These are phyloP conservation scores for Phytopythium kandeliae DNA, from an alignment of 352 stramenopile species.

Conservation along the genomic window DNA sequence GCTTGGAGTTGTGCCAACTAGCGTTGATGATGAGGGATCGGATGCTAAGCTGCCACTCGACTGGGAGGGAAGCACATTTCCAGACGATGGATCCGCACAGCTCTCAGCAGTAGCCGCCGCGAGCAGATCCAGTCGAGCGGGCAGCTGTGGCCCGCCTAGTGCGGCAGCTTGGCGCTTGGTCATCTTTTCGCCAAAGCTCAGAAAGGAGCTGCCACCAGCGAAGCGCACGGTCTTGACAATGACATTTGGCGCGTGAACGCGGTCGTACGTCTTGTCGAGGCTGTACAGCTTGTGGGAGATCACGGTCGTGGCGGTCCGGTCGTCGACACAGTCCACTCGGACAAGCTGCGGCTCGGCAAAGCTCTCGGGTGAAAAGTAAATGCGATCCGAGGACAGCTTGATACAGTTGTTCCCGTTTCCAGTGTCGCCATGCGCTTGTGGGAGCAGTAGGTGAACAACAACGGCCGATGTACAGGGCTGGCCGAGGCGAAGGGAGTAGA, in stretches of 20 bases:
- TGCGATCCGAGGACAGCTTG: constrained; percentile 51
- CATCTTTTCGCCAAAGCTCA: constrained; percentile 38
- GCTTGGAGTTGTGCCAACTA: not conserved
- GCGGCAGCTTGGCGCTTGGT: constrained; percentile 40
- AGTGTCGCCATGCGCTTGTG: constrained; percentile 22
- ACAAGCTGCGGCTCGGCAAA: constrained; percentile 55
- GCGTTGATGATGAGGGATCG: constrained; percentile 1
- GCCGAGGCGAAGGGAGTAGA: constrained; percentile 54
- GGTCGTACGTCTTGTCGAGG: constrained; percentile 60
- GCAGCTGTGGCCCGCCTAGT: constrained; percentile 14
- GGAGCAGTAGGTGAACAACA: constrained; percentile 61
- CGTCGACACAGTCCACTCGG: constrained; percentile 48
- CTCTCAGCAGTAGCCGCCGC: constrained; percentile 5
- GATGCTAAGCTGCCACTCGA: not conserved
- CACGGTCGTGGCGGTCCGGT: constrained; percentile 31
- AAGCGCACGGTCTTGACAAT: not conserved
- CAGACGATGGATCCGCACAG: too few species aligned
- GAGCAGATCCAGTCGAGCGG: constrained; percentile 27
- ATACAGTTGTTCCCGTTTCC: constrained; percentile 14
- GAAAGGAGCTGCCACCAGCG: constrained; percentile 11
- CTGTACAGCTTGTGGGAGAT: constrained; percentile 63
- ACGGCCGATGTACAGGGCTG: constrained; percentile 57
- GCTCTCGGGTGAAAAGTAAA: constrained; percentile 69
- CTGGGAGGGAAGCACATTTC: not conserved
- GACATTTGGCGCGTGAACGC: constrained; percentile 16